These are phyloP conservation scores for Candida ulmi DNA, from an alignment of 805 yeast species.

Conservation along the genomic window DNA sequence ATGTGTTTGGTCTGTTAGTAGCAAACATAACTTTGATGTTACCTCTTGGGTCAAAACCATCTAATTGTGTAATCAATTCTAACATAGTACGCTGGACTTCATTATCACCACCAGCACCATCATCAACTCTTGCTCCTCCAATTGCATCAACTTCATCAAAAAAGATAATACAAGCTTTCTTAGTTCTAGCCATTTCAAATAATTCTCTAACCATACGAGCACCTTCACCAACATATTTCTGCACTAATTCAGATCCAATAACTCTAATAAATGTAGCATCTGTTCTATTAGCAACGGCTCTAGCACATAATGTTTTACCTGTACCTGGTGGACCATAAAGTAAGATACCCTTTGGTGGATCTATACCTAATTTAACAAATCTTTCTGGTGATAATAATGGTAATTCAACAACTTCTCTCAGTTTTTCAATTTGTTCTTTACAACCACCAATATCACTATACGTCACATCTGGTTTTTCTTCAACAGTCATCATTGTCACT, in stretches of 20 bases:
- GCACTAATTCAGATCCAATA: slow-evolving; percentile 97
- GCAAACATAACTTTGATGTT: slow-evolving; percentile 99
- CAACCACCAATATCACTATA: slow-evolving; percentile 98
- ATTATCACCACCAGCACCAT: slow-evolving; percentile 99
- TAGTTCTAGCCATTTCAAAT: slow-evolving; percentile 98
- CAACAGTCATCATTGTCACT: slow-evolving; percentile 99
- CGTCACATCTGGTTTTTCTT: slow-evolving; percentile 98
- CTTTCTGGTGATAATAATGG: slow-evolving; percentile 94
- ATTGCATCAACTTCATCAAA: slow-evolving; percentile 98
- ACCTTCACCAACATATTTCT: slow-evolving; percentile 99
- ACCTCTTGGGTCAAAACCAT: slow-evolving; percentile 98
- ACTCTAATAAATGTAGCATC: slow-evolving; percentile 98
- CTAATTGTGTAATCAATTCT: slow-evolving; percentile 95
- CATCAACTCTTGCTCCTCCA: slow-evolving; percentile 99
- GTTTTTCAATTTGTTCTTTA: slow-evolving; percentile 95
- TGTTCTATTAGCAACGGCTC: slow-evolving; percentile 98
- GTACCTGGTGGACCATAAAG: slow-evolving; percentile 99
- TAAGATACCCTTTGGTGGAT: slow-evolving; percentile 97
- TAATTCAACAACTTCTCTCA: slow-evolving; percentile 92
- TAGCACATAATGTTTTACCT: slow-evolving; percentile 95
- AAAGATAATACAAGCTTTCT: slow-evolving; percentile 95
- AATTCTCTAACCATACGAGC: slow-evolving; percentile 99
- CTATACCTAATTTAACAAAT: slow-evolving; percentile 94
- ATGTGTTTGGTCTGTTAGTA: slow-evolving; percentile 94
- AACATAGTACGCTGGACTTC: slow-evolving; percentile 99